Base-by-base conservation (phyloP, 2,329 filamentous ascomycete genomes). In the Colletotrichum liaoningense region DNA sequence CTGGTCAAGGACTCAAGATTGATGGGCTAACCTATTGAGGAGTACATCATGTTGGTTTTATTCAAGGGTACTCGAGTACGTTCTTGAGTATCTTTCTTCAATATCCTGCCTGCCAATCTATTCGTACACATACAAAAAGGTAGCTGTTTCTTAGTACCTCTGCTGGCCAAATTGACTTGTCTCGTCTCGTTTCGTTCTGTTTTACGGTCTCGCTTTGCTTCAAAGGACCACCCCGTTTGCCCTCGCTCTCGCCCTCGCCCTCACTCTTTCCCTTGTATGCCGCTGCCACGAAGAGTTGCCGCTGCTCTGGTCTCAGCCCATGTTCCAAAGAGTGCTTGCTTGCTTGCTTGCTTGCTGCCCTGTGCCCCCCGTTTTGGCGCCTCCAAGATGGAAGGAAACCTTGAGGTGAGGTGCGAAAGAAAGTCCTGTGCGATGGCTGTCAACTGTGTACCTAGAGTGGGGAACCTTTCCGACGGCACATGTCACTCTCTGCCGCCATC, bases 311-410 rank as follows among this genome's bases (percentile, higher is more conserved):
- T 54, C 16, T 14, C 38, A 16, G 16, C 14, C 38, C 38, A 16
- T 16, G 38, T 42, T 24, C 28, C n/a, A 12, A 33, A 4, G n/a
- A 19, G 24, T 46, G 54, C 5, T 60, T 52, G 54, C 42, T 63
- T 33, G 52, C 9, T 60, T 54, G 55, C 9, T 60, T 54, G 55
- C 35, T 57, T 28, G 38, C 55, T 70, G 70, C 60, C 55, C 66
- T 62, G 70, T 70, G 66, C 55, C 46, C 42, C 42, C 42, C 42
- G 7, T 19, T 49, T 19, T n/a, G 42, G 42, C 19, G 7, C 42
- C n/a, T 49, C 42, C 42, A 49, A n/a, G 19, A 19, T n/a, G 42
- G 42, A 49, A 49, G 42, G 42, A 49, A 49, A 11, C 42, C 42
- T 49, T 49, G 42, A 49, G 7, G 19, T n/a, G 42, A 57, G 16